Evolutionary conservation across 768 basidiomycete species (phyloP).

Genomic region (Collybia mongolica): DNA sequence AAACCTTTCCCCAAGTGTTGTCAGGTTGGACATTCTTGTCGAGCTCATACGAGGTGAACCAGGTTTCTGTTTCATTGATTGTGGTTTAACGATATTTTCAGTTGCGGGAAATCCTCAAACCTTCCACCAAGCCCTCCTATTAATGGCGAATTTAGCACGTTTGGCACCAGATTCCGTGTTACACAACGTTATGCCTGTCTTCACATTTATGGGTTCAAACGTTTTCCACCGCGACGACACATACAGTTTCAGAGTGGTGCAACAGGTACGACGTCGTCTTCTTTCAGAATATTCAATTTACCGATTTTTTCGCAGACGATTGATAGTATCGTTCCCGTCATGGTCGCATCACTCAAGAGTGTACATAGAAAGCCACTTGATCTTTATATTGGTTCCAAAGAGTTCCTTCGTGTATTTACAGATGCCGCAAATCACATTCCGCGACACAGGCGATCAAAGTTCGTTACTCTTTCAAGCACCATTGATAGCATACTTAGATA

Average conservation of each 20-base stretch:
- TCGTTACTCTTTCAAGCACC: slow-evolving; percentile 18
- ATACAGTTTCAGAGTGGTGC: slow-evolving; percentile 93
- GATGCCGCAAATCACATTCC: slow-evolving; percentile 93
- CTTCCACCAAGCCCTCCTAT: slow-evolving; percentile 86
- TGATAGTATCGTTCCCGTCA: slow-evolving; percentile 90
- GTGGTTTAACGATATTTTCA: slow-evolving; percentile 24
- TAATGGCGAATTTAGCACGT: slow-evolving; percentile 82
- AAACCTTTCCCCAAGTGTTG: slow-evolving; percentile 49
- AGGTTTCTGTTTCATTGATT: background rate
- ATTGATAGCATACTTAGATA: background rate
- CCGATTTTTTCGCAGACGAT: slow-evolving; percentile 61
- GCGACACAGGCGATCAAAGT: slow-evolving; percentile 89
- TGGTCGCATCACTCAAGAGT: slow-evolving; percentile 75
- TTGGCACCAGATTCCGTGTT: slow-evolving; percentile 89
- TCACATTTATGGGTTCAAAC: slow-evolving; percentile 99
- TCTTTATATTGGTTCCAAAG: slow-evolving; percentile 67
- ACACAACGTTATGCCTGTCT: slow-evolving; percentile 96
- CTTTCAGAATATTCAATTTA: background rate
- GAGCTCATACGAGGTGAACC: slow-evolving; percentile 77
- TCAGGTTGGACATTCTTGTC: slow-evolving; percentile 84
- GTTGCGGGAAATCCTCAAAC: slow-evolving; percentile 92
- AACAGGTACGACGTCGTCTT: slow-evolving; percentile 59
- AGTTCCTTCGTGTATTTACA: slow-evolving; percentile 89
- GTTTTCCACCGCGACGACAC: slow-evolving; percentile 96
- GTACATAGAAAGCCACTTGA: slow-evolving; percentile 52